Evolutionary conservation across 1,284 basidiomycete species (phyloP).

Genomic region (Ganoderma sinense): DNA sequence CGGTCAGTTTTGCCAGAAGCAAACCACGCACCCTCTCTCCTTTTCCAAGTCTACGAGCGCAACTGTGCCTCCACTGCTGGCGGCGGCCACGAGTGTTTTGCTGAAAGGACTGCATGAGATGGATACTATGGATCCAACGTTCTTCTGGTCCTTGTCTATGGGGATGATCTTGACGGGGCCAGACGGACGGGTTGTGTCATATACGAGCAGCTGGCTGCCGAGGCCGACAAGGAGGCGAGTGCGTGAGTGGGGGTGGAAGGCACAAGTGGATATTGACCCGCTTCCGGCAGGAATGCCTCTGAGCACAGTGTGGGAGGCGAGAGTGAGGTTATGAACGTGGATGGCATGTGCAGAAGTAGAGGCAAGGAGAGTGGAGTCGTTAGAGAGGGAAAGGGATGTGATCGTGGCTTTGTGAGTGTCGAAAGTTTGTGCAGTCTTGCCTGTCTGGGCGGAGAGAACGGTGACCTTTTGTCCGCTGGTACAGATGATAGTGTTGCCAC

Average conservation of each 20-base stretch:
- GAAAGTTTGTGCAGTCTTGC: constrained; percentile 62
- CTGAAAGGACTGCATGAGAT: constrained; percentile 76
- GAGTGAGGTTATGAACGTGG: constrained; percentile 66
- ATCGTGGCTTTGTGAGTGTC: constrained; percentile 64
- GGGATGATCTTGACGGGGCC: constrained; percentile 59
- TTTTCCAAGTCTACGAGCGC: constrained; percentile 74
- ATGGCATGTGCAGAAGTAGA: constrained; percentile 58
- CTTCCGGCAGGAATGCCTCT: constrained; percentile 53
- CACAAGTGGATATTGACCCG: constrained; percentile 51
- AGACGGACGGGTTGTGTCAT: constrained; percentile 66
- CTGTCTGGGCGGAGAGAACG: constrained; percentile 64
- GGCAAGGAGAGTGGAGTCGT: constrained; percentile 63
- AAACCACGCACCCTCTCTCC: constrained; percentile 64
- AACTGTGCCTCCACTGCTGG: constrained; percentile 59
- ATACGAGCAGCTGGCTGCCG: constrained; percentile 63
- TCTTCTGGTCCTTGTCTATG: constrained; percentile 55
- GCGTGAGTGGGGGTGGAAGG: constrained; percentile 67
- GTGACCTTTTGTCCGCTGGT: constrained; percentile 60
- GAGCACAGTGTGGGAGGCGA: constrained; percentile 58
- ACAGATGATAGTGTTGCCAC: constrained; percentile 53
- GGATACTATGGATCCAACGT: constrained; percentile 52
- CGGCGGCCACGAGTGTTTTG: constrained; percentile 68
- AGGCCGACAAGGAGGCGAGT: constrained; percentile 63
- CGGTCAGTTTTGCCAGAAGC: neutral
- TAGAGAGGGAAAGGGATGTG: constrained; percentile 62